Evolutionary conservation across 2,329 filamentous ascomycete species (phyloP).

Genomic region (Massarina eburnea): DNA sequence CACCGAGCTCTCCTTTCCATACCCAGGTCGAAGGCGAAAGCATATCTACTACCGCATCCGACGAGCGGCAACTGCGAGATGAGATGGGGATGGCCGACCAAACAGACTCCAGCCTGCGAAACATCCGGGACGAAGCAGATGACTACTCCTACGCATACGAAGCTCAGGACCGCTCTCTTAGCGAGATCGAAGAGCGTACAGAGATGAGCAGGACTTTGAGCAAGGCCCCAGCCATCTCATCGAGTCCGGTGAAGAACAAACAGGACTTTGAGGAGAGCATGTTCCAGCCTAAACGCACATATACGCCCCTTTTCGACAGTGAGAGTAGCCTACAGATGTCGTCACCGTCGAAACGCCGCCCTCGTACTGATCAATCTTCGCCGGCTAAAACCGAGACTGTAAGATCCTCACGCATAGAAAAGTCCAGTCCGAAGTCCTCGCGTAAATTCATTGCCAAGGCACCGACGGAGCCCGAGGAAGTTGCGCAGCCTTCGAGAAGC

Average conservation of each 20-base stretch:
- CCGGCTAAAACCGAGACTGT: not conserved
- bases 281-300: constrained; percentile 16
- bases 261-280: constrained; percentile 19
- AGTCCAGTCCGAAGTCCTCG: not conserved
- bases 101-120: constrained; percentile 29
- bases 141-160: constrained; percentile 38
- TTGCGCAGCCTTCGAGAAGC: constrained; percentile 12
- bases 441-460: not conserved
- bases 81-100: constrained; percentile 33
- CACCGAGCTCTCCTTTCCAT: constrained; percentile 38
- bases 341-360: not conserved
- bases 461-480: constrained; percentile 4
- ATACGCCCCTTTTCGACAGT: constrained; percentile 16
- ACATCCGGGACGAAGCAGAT: constrained; percentile 36
- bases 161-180: constrained; percentile 31
- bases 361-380: constrained; percentile 5
- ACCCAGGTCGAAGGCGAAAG: constrained; percentile 30
- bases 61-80: constrained; percentile 31
- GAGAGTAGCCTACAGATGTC: not conserved
- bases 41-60: constrained; percentile 28
- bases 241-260: constrained; percentile 28
- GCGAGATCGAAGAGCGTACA: constrained; percentile 40
- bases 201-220: constrained; percentile 30
- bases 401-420: not conserved
- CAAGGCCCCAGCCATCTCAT: constrained; percentile 17